phyloP scores from a whole-genome alignment of 192 early-diverging fungal genomes.

The Coemansia umbellata region DNA sequence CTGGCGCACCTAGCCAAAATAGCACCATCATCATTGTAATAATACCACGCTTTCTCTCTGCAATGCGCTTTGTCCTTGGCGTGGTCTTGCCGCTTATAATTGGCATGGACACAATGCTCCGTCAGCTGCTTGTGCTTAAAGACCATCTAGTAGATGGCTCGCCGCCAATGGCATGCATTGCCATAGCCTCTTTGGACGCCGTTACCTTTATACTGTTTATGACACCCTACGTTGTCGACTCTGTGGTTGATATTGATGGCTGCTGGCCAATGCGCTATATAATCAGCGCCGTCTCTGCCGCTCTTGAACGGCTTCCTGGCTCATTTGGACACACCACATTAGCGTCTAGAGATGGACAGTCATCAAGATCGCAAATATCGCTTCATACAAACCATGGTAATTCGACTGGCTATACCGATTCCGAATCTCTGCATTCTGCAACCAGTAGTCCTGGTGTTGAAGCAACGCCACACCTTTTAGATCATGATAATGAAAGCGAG shows the following conservation, averaged over 20 bases:
- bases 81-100: conserved; percentile 23
- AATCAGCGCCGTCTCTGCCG: not conserved
- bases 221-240: conserved; percentile 30
- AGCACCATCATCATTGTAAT: not conserved
- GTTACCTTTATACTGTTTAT: conserved; percentile 33
- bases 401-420: not conserved
- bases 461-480: not conserved
- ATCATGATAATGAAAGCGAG: not conserved
- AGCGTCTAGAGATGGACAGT: not conserved
- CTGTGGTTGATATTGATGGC: conserved; percentile 16
- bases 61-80: conserved; percentile 19
- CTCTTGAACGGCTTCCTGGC: not conserved
- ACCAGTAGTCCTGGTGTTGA: not conserved
- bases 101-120: conserved; percentile 37
- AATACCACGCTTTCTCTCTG: not conserved
- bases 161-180: conserved; percentile 26
- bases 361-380: conserved; percentile 41
- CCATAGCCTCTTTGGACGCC: conserved; percentile 30
- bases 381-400: conserved; percentile 30
- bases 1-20: not conserved
- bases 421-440: not conserved
- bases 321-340: not conserved
- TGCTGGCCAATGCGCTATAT: conserved; percentile 23
- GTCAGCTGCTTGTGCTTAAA: conserved; percentile 40
- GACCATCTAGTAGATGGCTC: conserved; percentile 45